Evolutionary conservation across 805 yeast species (phyloP).

Genomic region (Lipomyces mesembrius): DNA sequence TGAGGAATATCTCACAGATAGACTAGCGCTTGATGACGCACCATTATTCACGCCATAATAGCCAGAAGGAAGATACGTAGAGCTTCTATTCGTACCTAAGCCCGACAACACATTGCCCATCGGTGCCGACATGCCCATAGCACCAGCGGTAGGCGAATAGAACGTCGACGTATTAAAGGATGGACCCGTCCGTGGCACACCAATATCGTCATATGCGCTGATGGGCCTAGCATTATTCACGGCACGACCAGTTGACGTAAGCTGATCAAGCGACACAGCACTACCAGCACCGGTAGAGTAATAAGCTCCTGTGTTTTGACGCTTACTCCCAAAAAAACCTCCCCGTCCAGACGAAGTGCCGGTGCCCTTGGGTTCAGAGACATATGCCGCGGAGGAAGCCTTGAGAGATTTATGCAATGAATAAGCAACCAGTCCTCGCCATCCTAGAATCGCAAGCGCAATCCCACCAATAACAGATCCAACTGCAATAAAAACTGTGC

Average conservation of each 20-base stretch:
- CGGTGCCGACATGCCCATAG: slow-evolving; percentile 39
- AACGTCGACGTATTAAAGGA: slow-evolving; percentile 50
- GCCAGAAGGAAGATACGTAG: slow-evolving; percentile 35
- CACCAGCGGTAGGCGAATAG: slow-evolving; percentile 73
- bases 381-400: slow-evolving; percentile 45
- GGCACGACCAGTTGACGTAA: slow-evolving; percentile 28
- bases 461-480: slow-evolving; percentile 71
- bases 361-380: slow-evolving; percentile 31
- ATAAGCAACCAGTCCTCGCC: slow-evolving; percentile 57
- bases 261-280: slow-evolving; percentile 30
- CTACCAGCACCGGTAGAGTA: slow-evolving; percentile 34
- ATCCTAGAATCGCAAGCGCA: slow-evolving; percentile 55
- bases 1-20: slow-evolving; percentile 17
- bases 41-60: slow-evolving; percentile 25
- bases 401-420: slow-evolving; percentile 59
- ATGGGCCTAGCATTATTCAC: slow-evolving; percentile 30
- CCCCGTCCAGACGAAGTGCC: slow-evolving; percentile 7
- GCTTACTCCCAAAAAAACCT: neutral
- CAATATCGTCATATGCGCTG: slow-evolving; percentile 30
- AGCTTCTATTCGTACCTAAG: slow-evolving; percentile 16
- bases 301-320: slow-evolving; percentile 30
- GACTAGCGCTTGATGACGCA: slow-evolving; percentile 14
- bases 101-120: slow-evolving; percentile 9
- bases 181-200: slow-evolving; percentile 35
- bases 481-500: slow-evolving; percentile 82